Percentiles rank a stretch among this genome's conserved stretches.
These are phyloP conservation scores for Ophiocordyceps camponoti-saundersi DNA, from an alignment of 2,329 filamentous ascomycete genomes.

Conservation along the genomic window DNA sequence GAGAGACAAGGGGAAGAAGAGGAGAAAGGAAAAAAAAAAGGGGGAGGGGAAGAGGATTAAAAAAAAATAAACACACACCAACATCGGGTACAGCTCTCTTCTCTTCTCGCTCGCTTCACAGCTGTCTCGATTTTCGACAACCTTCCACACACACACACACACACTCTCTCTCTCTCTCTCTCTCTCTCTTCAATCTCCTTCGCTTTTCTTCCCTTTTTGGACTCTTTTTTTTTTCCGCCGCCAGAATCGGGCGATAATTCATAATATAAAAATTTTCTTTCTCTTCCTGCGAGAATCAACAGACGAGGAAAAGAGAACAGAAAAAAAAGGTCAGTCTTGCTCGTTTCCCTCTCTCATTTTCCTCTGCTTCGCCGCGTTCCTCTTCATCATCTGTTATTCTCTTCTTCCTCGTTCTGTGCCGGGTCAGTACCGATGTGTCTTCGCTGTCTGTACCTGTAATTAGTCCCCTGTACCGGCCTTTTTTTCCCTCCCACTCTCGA, in stretches of 20 bases:
- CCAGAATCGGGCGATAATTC: not conserved
- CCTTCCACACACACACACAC: too few relatives aligned
- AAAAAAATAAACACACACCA: too few relatives aligned
- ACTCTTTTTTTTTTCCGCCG: too few relatives aligned
- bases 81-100: too few relatives aligned
- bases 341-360: not conserved
- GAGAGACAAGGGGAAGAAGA: not conserved
- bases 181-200: too few relatives aligned
- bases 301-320: not conserved
- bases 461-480: not conserved
- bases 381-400: not conserved
- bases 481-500: not conserved
- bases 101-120: too few relatives aligned
- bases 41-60: conserved; percentile 10
- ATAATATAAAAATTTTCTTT: not conserved
- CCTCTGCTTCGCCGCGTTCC: not conserved
- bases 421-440: not conserved
- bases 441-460: not conserved
- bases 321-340: not conserved
- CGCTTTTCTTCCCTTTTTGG: too few relatives aligned
- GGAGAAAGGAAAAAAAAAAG: not conserved
- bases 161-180: not conserved
- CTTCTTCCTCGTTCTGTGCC: not conserved
- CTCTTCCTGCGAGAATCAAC: too few relatives aligned
- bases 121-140: too few relatives aligned